phyloP scores from a whole-genome alignment of 768 basidiomycete genomes.

The Candolleomyces efflorescens region DNA sequence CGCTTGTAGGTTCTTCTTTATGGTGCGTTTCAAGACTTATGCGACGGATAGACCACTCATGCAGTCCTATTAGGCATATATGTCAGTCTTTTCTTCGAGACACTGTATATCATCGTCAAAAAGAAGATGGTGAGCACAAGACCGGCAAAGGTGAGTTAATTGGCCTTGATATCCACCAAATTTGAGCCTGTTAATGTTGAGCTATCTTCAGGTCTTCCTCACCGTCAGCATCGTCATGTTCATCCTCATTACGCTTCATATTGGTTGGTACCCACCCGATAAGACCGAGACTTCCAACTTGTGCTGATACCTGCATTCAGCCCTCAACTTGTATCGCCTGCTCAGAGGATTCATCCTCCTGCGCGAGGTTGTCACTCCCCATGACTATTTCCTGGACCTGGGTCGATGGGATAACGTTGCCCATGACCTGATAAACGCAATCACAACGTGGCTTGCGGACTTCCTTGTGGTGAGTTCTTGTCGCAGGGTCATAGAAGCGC shows the following conservation, averaged over 20 bases:
- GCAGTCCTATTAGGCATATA: slow-evolving; percentile 8
- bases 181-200: too few relatives aligned
- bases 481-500: neutral
- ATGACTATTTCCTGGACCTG: slow-evolving; percentile 12
- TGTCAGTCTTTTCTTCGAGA: slow-evolving; percentile 13
- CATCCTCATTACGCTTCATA: slow-evolving; percentile 11
- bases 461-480: slow-evolving; percentile 8
- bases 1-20: slow-evolving; percentile 7
- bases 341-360: slow-evolving; percentile 15
- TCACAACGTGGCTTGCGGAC: slow-evolving; percentile 16
- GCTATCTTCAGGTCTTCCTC: slow-evolving; percentile 10
- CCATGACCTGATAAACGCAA: slow-evolving; percentile 13
- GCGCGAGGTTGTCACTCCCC: slow-evolving; percentile 6
- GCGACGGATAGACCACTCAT: neutral
- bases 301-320: neutral
- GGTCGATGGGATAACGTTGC: slow-evolving; percentile 16
- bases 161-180: too few relatives aligned
- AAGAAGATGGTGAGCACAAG: slow-evolving; percentile 8
- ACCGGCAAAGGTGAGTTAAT: slow-evolving; percentile 11
- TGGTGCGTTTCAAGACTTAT: neutral
- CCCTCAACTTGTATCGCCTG: slow-evolving; percentile 14
- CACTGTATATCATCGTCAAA: slow-evolving; percentile 12
- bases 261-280: slow-evolving; percentile 3
- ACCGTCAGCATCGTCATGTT: slow-evolving; percentile 11
- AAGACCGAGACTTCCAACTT: neutral